Percentiles rank a stretch among this genome's conserved stretches.
Conservation (phyloP, 176 grass and related monocot genomes). For the Themeda triandra region DNA sequence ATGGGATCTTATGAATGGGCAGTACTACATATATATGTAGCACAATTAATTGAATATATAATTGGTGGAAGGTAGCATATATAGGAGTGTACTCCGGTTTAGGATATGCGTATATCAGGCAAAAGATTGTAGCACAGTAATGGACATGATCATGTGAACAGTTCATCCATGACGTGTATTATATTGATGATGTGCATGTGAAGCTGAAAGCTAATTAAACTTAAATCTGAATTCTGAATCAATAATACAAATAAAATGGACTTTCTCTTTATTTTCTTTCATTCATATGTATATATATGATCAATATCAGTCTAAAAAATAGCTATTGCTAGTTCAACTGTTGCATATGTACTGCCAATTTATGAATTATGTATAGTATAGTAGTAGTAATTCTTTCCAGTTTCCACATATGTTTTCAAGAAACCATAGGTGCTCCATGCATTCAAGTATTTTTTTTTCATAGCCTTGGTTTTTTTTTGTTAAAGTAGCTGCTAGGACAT, state of each 20-base stretch:
- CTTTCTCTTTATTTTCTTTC: neutral
- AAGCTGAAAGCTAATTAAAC: neutral
- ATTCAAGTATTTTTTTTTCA: too few species aligned
- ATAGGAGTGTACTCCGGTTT: neutral
- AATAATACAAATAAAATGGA: neutral
- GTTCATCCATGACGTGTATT: neutral
- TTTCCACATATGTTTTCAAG: too few species aligned
- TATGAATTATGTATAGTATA: too few species aligned
- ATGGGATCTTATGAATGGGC: neutral
- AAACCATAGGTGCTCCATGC: too few species aligned
- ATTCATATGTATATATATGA: neutral
- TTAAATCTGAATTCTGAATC: neutral
- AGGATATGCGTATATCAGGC: neutral
- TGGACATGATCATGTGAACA: neutral
- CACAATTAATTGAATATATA: neutral
- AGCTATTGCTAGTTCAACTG: neutral
- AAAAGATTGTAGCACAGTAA: neutral
- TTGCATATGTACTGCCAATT: neutral
- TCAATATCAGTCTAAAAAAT: neutral
- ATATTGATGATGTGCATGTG: conserved; percentile 11
- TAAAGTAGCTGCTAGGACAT: too few species aligned
- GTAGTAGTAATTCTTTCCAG: too few species aligned
- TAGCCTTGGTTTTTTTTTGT: too few species aligned
- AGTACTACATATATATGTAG: neutral
- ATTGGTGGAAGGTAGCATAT: neutral